Conservation (phyloP, 2,329 filamentous ascomycete species). For the Colletotrichum cuscutae region DNA sequence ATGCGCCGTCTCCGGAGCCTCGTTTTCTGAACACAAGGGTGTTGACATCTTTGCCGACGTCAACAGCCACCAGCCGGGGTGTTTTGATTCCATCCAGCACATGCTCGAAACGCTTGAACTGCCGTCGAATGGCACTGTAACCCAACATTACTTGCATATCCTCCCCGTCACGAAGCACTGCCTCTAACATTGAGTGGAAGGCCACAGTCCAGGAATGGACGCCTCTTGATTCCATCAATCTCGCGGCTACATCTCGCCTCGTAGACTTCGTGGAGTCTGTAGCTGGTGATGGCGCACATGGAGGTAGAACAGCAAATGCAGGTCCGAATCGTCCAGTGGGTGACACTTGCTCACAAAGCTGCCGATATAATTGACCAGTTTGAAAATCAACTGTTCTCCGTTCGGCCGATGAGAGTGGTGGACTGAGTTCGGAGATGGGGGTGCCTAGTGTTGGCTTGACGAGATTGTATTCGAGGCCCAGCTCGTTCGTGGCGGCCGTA, state of each 20-base stretch:
- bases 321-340: slow-evolving; percentile 61
- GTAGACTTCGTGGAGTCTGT: not conserved
- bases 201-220: slow-evolving; percentile 62
- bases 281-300: not conserved
- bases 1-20: not conserved
- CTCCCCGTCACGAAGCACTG: slow-evolving; percentile 67
- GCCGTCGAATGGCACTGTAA: slow-evolving; percentile 63
- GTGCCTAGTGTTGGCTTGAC: slow-evolving; percentile 50
- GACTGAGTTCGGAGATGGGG: slow-evolving; percentile 48
- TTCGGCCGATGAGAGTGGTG: slow-evolving; percentile 47
- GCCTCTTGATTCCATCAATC: slow-evolving; percentile 28
- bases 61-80: slow-evolving; percentile 64
- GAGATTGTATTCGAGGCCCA: slow-evolving; percentile 54
- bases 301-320: slow-evolving; percentile 48
- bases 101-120: slow-evolving; percentile 60
- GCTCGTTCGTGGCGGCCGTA: slow-evolving; percentile 41
- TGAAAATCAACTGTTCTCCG: slow-evolving; percentile 56
- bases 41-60: slow-evolving; percentile 61
- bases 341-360: slow-evolving; percentile 55
- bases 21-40: slow-evolving; percentile 51
- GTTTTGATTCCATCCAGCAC: slow-evolving; percentile 62
- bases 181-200: slow-evolving; percentile 67
- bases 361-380: slow-evolving; percentile 56
- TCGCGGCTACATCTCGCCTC: slow-evolving; percentile 24
- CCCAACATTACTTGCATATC: slow-evolving; percentile 68